These are phyloP conservation scores for Curvularia eragrostidis DNA, from an alignment of 2,329 filamentous ascomycete species.

Conservation along the genomic window DNA sequence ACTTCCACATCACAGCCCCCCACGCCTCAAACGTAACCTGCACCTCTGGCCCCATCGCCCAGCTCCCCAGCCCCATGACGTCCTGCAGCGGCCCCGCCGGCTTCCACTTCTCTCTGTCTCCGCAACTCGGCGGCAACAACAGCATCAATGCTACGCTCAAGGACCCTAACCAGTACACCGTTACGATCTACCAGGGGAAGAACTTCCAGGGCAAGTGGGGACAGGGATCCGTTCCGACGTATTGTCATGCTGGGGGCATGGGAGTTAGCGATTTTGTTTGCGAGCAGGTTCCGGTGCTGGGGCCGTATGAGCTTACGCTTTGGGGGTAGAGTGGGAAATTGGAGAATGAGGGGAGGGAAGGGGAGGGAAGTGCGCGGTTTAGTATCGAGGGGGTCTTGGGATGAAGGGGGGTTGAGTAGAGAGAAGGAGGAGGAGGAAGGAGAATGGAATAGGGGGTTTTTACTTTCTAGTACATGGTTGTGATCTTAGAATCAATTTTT, in stretches of 20 bases:
- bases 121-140: neutral
- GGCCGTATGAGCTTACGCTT: neutral
- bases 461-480: too few species aligned
- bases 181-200: neutral
- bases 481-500: too few species aligned
- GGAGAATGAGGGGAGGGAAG: neutral
- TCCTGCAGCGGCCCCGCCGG: neutral
- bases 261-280: constrained; percentile 29
- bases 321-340: neutral
- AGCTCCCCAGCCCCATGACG: constrained; percentile 14
- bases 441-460: too few species aligned
- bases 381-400: too few species aligned
- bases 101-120: neutral
- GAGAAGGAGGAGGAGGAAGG: too few species aligned
- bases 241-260: constrained; percentile 33
- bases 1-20: constrained; percentile 32
- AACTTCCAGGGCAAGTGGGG: constrained; percentile 13
- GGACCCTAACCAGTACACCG: neutral
- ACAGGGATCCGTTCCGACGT: constrained; percentile 20
- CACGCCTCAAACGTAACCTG: constrained; percentile 24
- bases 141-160: neutral
- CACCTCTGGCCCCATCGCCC: constrained; percentile 16
- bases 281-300: constrained; percentile 12
- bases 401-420: too few species aligned
- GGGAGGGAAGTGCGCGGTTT: too few species aligned